Evolutionary conservation across 2,329 filamentous ascomycete genomes (phyloP), one percentile per base, ranked within the genome.

Genomic region (Claviceps sp.): DNA sequence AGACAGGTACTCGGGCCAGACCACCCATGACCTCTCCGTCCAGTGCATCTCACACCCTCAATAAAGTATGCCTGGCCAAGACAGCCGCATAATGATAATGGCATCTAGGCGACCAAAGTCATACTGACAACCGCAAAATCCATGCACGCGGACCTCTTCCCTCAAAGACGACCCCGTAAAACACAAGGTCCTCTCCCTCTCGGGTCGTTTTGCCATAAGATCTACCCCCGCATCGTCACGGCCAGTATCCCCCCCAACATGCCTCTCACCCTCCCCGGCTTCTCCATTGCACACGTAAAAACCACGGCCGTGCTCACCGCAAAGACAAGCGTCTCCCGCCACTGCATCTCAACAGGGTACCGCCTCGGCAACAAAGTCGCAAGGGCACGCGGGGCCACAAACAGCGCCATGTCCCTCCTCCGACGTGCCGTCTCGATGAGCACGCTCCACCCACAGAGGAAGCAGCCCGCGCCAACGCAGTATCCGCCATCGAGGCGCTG

Each of bases 361-460:
- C 78, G 73, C 54, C 88, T 72, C 6, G 89, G 88, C 16, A 94
- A 68, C 55, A 90, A 65, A 0, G 85, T 87, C 8, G 85, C 86
- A 56, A 87, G 71, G 14, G 88, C 89, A 56, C 87, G 75, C 0
- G 89, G 89, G 20, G 85, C 81, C 44, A 93, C 87, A 63, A 94
- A 94, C 41, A 93, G 73, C 8, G 84, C 79, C 62, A 94, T 77
- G 62, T 94, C 88, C 61, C 85, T 82, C 52, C 84, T 74, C 56
- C 85, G 77, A 46, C 73, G 72, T 5, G 74, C 61, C 65, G 78
- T 72, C 67, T 94, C 89, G 38, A 89, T 67, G 46, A 94, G 70
- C 46, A 93, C 81, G 67, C 87, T 90, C 83, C 85, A 89, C 2
- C 89, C 89, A 62, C 88, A 94, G 43, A 89, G 70, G 51, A 81